Evolutionary conservation across 352 stramenopile genomes (phyloP).

Genomic region (Elongisporangium senticosum): DNA sequence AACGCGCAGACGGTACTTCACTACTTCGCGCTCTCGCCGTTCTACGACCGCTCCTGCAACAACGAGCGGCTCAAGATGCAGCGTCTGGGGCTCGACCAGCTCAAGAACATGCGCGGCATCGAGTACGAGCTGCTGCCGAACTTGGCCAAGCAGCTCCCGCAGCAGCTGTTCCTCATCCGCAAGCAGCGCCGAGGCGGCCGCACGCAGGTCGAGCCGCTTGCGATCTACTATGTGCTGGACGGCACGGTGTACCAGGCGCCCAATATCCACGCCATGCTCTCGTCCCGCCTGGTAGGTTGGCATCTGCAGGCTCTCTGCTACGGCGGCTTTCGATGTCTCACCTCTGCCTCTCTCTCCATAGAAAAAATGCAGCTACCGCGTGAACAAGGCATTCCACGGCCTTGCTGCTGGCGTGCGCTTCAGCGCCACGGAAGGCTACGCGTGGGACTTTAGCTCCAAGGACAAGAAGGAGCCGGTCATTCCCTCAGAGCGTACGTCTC

Average conservation of each 20-base stretch:
- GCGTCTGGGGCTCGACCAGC: conserved; percentile 76
- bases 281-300: conserved; percentile 63
- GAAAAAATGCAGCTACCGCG: conserved; percentile 84
- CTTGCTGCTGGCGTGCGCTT: conserved; percentile 75
- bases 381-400: conserved; percentile 80
- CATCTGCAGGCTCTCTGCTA: conserved; percentile 2
- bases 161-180: conserved; percentile 84
- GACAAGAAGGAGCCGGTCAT: conserved; percentile 85
- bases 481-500: conserved; percentile 65
- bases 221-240: conserved; percentile 87
- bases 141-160: conserved; percentile 74
- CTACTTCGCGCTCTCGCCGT: conserved; percentile 85
- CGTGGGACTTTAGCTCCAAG: conserved; percentile 84
- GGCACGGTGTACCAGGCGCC: conserved; percentile 83
- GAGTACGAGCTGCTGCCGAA: conserved; percentile 87
- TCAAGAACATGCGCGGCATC: conserved; percentile 84
- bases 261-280: conserved; percentile 87
- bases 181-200: conserved; percentile 77
- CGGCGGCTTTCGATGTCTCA: background rate
- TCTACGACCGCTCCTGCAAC: conserved; percentile 88
- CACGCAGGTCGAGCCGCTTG: conserved; percentile 74
- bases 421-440: conserved; percentile 79
- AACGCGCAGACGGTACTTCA: conserved; percentile 83
- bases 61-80: conserved; percentile 90
- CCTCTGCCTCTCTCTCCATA: conserved; percentile 9